Percentiles rank a stretch among this genome's conserved stretches.
Conservation (phyloP, 306 rosid genomes). For the Prunus persica region Prunus_persica_NCBIv2 NC_034016.1:22036001-22036500, state of each 20-base stretch:
- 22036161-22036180: slow-evolving; percentile 58
- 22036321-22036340: slow-evolving; percentile 65
- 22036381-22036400: not conserved
- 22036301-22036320: slow-evolving; percentile 68
- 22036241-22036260: slow-evolving; percentile 8
- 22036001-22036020: slow-evolving; percentile 76
- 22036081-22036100: slow-evolving; percentile 72
- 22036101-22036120: slow-evolving; percentile 75
- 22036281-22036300: slow-evolving; percentile 57
- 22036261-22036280: slow-evolving; percentile 27
- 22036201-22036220: slow-evolving; percentile 13
- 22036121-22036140: slow-evolving; percentile 79
- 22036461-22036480: slow-evolving; percentile 78
- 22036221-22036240: slow-evolving; percentile 26
- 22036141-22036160: slow-evolving; percentile 70
- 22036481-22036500: slow-evolving; percentile 74
- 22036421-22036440: slow-evolving; percentile 25
- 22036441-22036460: slow-evolving; percentile 66
- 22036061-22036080: slow-evolving; percentile 94
- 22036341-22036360: slow-evolving; percentile 17
- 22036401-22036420: not conserved
- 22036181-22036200: slow-evolving; percentile 44
- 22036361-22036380: slow-evolving; percentile 6
- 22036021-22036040: slow-evolving; percentile 74
- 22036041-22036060: slow-evolving; percentile 84